Base-by-base conservation (phyloP, 805 yeast species). In the Candida krabiensis region DNA sequence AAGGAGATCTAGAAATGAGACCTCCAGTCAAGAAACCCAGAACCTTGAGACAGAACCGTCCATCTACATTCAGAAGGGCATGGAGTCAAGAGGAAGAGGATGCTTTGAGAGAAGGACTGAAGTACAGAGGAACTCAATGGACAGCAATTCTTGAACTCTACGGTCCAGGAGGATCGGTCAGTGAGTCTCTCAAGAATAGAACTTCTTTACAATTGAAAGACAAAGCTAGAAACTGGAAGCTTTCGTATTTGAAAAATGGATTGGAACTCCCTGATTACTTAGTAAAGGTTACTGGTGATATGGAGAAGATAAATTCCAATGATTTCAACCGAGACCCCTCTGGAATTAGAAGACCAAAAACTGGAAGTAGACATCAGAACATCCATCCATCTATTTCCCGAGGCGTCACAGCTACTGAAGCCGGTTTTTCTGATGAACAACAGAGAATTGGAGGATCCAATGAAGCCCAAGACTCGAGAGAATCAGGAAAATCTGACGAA, bases 221-320 rank as follows among this genome's bases (percentile, higher is more conserved):
- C 59, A 93, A 93, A 59, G 98, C 98, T 0, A 75, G 99, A 49
- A 93, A 93, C 58, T 85, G 96, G 88, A 93, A 93, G 59, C 76
- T 90, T 77, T 81, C 82, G 48, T 88, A 83, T 58, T 66, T 89
- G 41, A 86, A 88, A 54, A 75, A 80, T 35, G 86, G 85, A 1
- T 61, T 80, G 25, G 83, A 85, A 8, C 77, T 91, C 3, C 99
- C 99, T 0, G 80, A 74, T 2, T 90, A 87, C 53, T 66, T 93
- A 43, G 70, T 69, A 37, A 80, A 83, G 46, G 98, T 91, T 15
- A 91, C 98, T 1, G 98, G 98, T 31, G 96, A 83, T 47, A 55
- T 80, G 30, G 87, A 80, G 14, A 49, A 53, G 25, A 27, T 32
- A 13, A 30, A 27, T 31, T 19, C 34, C 14, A 41, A 41, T 19